Percentiles rank a stretch among this genome's conserved stretches.
Conservation (phyloP, 148 eudicot species). For the Nyssa sinensis region DNA sequence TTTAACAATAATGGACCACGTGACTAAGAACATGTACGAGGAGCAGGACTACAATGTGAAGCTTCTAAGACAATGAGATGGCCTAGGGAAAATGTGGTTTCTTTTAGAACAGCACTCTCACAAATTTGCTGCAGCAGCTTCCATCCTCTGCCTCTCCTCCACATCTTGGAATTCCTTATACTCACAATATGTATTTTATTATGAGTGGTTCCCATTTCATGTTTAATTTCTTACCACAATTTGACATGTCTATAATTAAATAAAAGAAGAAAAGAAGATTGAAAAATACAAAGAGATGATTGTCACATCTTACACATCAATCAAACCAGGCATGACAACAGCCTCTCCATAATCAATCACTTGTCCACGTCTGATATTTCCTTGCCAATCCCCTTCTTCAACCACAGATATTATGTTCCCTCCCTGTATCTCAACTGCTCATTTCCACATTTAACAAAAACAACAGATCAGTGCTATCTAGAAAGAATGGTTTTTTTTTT, state of each 20-base stretch:
- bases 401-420: slow-evolving; percentile 66
- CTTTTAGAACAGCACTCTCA: neutral
- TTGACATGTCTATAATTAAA: neutral
- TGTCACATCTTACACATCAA: slow-evolving; percentile 81
- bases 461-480: neutral
- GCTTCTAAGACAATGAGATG: too few relatives aligned
- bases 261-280: neutral
- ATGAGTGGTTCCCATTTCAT: too few relatives aligned
- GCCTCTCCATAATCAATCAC: slow-evolving; percentile 84
- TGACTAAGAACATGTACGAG: too few relatives aligned
- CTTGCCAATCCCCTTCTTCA: slow-evolving; percentile 66
- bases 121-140: neutral
- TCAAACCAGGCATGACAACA: slow-evolving; percentile 97
- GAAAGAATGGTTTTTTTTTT: too few relatives aligned
- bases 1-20: too few relatives aligned
- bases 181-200: neutral
- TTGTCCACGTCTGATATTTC: slow-evolving; percentile 31
- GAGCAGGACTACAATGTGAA: too few relatives aligned
- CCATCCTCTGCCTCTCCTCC: neutral
- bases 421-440: slow-evolving; percentile 83
- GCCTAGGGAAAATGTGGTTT: neutral
- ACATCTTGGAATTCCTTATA: too few relatives aligned
- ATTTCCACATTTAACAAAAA: slow-evolving; percentile 31
- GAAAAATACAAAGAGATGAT: neutral
- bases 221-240: neutral